These are phyloP conservation scores for Meripilus lineatus DNA, from an alignment of 1,284 basidiomycete genomes.

Conservation along the genomic window DNA sequence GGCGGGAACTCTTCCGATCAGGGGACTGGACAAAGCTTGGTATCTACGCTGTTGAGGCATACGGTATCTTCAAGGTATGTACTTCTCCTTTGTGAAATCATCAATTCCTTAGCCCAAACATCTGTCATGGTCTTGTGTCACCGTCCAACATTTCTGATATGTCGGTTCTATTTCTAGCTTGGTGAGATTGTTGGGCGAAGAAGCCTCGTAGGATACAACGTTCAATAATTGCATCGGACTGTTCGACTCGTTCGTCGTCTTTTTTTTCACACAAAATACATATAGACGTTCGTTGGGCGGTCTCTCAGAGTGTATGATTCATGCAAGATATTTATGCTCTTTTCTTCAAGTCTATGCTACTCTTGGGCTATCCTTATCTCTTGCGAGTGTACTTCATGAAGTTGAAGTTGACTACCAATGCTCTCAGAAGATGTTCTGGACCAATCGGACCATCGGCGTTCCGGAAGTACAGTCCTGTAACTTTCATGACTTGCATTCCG, in stretches of 20 bases:
- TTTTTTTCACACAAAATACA: constrained; percentile 1
- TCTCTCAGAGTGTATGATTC: background rate
- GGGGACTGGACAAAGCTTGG: constrained; percentile 80
- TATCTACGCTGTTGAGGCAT: constrained; percentile 86
- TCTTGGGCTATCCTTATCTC: too few species aligned
- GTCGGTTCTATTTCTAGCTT: constrained; percentile 54
- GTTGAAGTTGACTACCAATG: too few species aligned
- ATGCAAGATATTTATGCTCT: background rate
- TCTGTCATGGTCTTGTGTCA: constrained; percentile 1
- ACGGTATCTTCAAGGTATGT: constrained; percentile 79
- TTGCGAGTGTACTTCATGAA: too few species aligned
- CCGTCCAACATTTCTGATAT: background rate
- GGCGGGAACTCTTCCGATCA: constrained; percentile 62
- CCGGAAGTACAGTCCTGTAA: too few species aligned
- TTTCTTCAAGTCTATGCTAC: background rate
- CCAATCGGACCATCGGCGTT: too few species aligned
- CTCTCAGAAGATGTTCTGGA: too few species aligned
- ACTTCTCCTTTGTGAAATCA: background rate
- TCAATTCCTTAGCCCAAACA: background rate
- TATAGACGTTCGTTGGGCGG: background rate
- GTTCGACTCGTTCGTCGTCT: background rate
- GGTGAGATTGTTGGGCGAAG: constrained; percentile 89
- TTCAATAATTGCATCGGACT: constrained; percentile 41
- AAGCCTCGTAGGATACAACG: constrained; percentile 80
- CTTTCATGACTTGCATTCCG: too few species aligned